Conservation (phyloP, 257 asterid species). For the Cinchona pubescens region DNA sequence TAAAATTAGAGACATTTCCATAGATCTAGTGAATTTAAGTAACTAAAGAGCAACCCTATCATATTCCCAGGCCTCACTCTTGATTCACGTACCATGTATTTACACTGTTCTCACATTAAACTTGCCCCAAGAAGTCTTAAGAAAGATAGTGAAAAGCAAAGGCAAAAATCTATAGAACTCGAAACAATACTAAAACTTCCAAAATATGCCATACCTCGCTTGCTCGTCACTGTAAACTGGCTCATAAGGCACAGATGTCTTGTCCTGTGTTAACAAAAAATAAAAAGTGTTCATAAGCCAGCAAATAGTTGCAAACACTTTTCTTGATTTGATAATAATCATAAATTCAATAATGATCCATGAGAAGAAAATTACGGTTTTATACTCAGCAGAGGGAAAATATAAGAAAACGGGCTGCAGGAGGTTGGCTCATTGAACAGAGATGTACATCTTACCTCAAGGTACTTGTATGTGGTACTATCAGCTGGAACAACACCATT, state of each 20-base stretch:
- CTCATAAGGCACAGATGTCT: slow-evolving; percentile 81
- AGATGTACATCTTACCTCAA: slow-evolving; percentile 52
- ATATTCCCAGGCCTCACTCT: not conserved
- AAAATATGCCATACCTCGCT: slow-evolving; percentile 62
- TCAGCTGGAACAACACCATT: slow-evolving; percentile 95
- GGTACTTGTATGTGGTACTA: slow-evolving; percentile 80
- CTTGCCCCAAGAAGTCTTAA: not conserved
- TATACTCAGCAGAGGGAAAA: not conserved
- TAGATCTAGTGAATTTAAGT: not conserved
- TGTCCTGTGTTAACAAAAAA: slow-evolving; percentile 51
- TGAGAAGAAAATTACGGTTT: not conserved
- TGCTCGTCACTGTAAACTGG: slow-evolving; percentile 83
- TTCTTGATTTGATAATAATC: not conserved
- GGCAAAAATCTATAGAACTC: not conserved
- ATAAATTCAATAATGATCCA: not conserved
- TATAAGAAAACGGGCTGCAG: not conserved
- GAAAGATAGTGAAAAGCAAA: not conserved
- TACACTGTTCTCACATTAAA: not conserved
- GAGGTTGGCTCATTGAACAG: not conserved
- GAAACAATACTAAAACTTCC: slow-evolving; percentile 1
- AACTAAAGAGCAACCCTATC: not conserved
- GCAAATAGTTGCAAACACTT: not conserved
- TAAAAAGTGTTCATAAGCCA: slow-evolving; percentile 10
- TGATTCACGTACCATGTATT: not conserved
- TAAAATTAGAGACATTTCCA: not conserved